A percentile compares a stretch with the other conserved stretches of the same genome.
Evolutionary conservation across 345 rosid species (phyloP).

Genomic region (Anacardium occidentale): DNA sequence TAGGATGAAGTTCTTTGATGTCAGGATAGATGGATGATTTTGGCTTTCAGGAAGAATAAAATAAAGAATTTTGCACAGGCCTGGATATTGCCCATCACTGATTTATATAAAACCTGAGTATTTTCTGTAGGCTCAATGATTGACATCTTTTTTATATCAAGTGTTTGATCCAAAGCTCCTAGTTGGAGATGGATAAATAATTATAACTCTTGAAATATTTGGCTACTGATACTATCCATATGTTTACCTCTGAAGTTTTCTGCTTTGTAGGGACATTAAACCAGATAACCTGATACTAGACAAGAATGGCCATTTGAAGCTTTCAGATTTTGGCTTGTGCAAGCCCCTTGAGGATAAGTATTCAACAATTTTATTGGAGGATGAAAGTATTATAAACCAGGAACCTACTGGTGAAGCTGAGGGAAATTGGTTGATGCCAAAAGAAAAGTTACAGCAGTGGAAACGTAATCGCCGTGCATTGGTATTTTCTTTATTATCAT

Average conservation of each 20-base stretch:
- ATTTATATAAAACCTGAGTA: neutral
- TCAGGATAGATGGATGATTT: neutral
- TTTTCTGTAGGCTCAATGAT: neutral
- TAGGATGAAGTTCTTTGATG: slow-evolving; percentile 5
- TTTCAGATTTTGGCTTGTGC: slow-evolving; percentile 98
- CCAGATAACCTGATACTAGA: slow-evolving; percentile 96
- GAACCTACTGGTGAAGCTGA: slow-evolving; percentile 47
- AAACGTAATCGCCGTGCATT: slow-evolving; percentile 93
- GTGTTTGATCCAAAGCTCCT: neutral
- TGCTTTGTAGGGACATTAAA: slow-evolving; percentile 80
- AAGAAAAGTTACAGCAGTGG: slow-evolving; percentile 77
- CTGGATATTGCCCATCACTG: neutral
- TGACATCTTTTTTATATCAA: neutral
- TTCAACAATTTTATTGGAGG: slow-evolving; percentile 75
- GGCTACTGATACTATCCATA: neutral
- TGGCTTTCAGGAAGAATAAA: neutral
- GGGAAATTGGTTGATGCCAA: slow-evolving; percentile 75
- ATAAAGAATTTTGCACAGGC: neutral
- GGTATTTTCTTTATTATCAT: slow-evolving; percentile 44
- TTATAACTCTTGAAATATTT: neutral
- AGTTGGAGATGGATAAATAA: neutral
- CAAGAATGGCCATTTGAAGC: slow-evolving; percentile 94
- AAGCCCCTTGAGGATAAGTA: slow-evolving; percentile 94
- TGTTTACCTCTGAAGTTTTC: slow-evolving; percentile 24
- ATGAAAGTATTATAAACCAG: slow-evolving; percentile 56